Evolutionary conservation across 2,329 filamentous ascomycete genomes (phyloP), one percentile per base, ranked within the genome.

Genomic region (Lachnellula hyalina): DNA sequence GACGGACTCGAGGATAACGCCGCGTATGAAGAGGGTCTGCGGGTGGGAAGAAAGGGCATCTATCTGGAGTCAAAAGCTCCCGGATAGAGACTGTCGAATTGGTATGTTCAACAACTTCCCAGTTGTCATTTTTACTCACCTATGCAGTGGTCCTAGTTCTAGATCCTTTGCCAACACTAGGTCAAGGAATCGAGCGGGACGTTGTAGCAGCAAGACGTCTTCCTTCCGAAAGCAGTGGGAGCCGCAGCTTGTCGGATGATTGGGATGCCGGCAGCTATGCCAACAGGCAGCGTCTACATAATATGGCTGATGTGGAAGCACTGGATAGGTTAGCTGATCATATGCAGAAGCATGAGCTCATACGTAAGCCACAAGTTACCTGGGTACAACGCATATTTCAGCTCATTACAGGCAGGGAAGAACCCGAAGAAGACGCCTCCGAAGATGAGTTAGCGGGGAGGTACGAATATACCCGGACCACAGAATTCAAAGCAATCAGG

Each of bases 1-100:
- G 48, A 63, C 63, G 1, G 57, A 65, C 46, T 59, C 60, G 3
- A 47, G 42, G 2, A 58, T 51, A 32, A 58, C 48, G 19, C 9
- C 48, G 6, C 23, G 44, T 17, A 42, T 60, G 4, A 46, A 49
- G 25, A 55, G 53, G 17, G 45, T 53, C 28, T 55, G 55, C 55
- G 61, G 54, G 3, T 58, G 56, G 45, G 60, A 59, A 32, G 61
- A 65, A 53, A 49, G 56, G 36, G 48, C 56, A 12, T 60, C 62
- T n/a, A 50, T 65, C 28, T 67, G 62, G 64, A 61, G 48, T 17
- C 36, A 44, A 45, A 52, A 48, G 28, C 8, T 49, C 6, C 35
- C 19, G n/a, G 25, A 40, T 42, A 56, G 17, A 46, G 36, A 52
- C 17, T 57, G 42, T 48, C 25, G 28, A 34, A 54, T 56, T 47